Conservation (phyloP, 176 grass and related monocot species). For the Alopecurus myosuroides region DNA sequence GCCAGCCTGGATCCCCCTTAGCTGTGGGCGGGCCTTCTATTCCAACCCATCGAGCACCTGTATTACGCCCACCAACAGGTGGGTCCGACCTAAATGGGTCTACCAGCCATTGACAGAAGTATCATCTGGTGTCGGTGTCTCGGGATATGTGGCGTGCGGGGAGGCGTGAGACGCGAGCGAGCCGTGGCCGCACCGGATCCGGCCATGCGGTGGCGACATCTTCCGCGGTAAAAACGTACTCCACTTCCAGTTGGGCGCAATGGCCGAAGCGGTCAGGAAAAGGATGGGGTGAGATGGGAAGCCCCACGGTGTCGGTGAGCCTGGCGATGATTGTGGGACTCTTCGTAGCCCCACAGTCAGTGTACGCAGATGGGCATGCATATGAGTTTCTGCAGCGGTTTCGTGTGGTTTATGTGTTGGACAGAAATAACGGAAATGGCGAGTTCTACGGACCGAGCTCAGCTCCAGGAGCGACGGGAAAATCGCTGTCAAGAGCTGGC, state of each 20-base stretch:
- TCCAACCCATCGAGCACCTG: neutral
- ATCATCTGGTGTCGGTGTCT: accelerated
- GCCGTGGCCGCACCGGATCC: constrained; percentile 23
- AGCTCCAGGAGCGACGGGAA: neutral
- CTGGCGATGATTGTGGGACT: neutral
- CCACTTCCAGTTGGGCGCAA: neutral
- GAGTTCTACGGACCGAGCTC: neutral
- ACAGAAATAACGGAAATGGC: neutral
- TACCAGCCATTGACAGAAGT: neutral
- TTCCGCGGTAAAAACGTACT: neutral
- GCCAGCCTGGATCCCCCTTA: constrained; percentile 37
- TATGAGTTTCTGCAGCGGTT: neutral
- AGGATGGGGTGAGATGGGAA: neutral
- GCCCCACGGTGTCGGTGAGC: constrained; percentile 8
- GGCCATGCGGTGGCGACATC: neutral
- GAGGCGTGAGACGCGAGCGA: neutral
- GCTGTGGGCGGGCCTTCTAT: neutral
- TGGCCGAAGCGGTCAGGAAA: neutral
- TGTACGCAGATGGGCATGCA: neutral
- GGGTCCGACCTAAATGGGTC: accelerated
- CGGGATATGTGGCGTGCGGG: neutral
- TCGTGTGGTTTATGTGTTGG: neutral
- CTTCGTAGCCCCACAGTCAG: neutral
- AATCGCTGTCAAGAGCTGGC: neutral
- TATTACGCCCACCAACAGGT: neutral